Percentiles rank a stretch among this genome's conserved stretches.
phyloP scores from a whole-genome alignment of 805 yeast genomes.

The Metschnikowia vanudenii region DNA sequence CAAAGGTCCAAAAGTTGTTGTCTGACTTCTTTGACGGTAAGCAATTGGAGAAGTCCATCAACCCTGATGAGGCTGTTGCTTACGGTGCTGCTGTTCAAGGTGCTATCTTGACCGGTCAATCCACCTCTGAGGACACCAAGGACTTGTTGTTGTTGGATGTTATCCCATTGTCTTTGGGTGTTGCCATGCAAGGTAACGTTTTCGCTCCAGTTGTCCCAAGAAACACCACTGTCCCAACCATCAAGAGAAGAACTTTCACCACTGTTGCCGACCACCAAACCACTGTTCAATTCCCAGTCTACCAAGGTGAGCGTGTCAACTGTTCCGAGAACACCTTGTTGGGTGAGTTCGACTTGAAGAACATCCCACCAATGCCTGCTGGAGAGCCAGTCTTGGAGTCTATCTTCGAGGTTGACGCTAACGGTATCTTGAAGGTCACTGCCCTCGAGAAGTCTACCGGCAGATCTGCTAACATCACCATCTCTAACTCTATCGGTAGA shows the following conservation, averaged over 20 bases:
- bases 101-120: slow-evolving; percentile 55
- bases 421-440: slow-evolving; percentile 51
- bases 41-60: slow-evolving; percentile 94
- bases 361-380: slow-evolving; percentile 51
- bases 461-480: slow-evolving; percentile 50
- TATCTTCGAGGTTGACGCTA: slow-evolving; percentile 50
- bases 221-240: slow-evolving; percentile 52
- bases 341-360: slow-evolving; percentile 51
- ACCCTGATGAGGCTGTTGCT: slow-evolving; percentile 99
- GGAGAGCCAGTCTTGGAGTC: slow-evolving; percentile 52
- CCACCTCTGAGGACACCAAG: slow-evolving; percentile 49
- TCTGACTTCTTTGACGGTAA: slow-evolving; percentile 91
- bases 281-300: slow-evolving; percentile 50
- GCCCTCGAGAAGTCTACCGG: slow-evolving; percentile 51
- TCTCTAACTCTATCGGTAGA: slow-evolving; percentile 51
- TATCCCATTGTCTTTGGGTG: slow-evolving; percentile 51
- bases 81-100: slow-evolving; percentile 99
- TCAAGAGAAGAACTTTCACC: slow-evolving; percentile 52
- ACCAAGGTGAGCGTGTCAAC: slow-evolving; percentile 54
- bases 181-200: slow-evolving; percentile 51
- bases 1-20: slow-evolving; percentile 92
- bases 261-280: slow-evolving; percentile 52
- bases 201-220: slow-evolving; percentile 52
- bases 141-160: slow-evolving; percentile 51
- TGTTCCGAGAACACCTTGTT: slow-evolving; percentile 50